Evolutionary conservation across 306 rosid genomes (phyloP).

Genomic region (Lotus japonicus): DNA sequence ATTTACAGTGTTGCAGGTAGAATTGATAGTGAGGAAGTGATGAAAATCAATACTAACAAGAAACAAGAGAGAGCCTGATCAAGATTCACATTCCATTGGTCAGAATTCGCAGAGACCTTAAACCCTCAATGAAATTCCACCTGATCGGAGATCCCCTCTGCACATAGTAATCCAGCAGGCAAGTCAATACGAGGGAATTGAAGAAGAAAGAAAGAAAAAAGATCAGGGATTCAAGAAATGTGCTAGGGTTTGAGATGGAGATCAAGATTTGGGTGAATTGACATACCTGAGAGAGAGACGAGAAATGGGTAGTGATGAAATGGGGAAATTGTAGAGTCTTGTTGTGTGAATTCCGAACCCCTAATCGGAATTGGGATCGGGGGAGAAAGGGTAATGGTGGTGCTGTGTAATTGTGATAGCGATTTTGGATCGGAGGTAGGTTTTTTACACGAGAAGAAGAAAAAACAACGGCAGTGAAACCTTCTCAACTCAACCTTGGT

Average conservation of each 20-base stretch:
- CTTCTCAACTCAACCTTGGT: background rate
- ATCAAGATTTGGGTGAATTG: constrained; percentile 6
- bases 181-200: no score
- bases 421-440: background rate
- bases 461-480: constrained; percentile 16
- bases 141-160: constrained; percentile 15
- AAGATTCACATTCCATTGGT: constrained; percentile 28
- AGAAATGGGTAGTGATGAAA: background rate
- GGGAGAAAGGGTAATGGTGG: background rate
- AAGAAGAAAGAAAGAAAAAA: background rate
- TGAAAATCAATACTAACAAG: constrained; percentile 18
- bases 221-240: constrained; percentile 11
- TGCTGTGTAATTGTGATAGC: background rate
- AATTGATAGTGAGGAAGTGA: constrained; percentile 5
- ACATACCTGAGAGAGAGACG: constrained; percentile 44
- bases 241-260: constrained; percentile 43
- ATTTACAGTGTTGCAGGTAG: constrained; percentile 5
- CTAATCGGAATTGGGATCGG: background rate
- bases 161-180: background rate
- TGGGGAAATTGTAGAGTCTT: constrained; percentile 31
- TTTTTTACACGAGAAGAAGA: background rate
- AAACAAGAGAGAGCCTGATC: constrained; percentile 4
- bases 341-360: constrained; percentile 7
- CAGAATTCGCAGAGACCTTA: no score
- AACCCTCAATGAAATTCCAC: background rate